Evolutionary conservation across 1,139 yeast species (phyloP), one percentile per base, ranked within the genome.

Genomic region (Scheffersomyces lignicola): DNA sequence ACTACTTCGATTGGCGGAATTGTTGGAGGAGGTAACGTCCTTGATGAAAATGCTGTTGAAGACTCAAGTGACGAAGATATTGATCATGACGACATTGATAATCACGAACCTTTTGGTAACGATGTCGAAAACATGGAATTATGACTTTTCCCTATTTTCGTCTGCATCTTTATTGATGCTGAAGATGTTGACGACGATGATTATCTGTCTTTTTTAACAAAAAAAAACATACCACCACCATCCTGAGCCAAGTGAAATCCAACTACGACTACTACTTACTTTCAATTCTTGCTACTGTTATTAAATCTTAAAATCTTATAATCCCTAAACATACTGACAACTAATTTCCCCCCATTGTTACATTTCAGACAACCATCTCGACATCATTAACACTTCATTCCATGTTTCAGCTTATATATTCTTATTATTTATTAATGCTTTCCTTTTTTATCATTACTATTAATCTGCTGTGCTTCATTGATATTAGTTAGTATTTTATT

Each of bases 61-160:
- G 73, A 42, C 33, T 44, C 71, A 32, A 68, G 65, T 37, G 74
- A 66, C 38, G 40, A 38, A 28, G 45, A 40, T 32, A 44, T 66
- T 32, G 77, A 42, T 23, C 41, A 38, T 20, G 38, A 43, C 22
- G 53, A 49, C 18, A 34, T 29, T 20, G 33, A 23, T 24, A 23
- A 65, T 33, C 76, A 76, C 41, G 73, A 71, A 37, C 87, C 83
- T 31, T 79, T 80, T 56, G 86, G 70, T 9, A 75, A 83, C 11
- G 80, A 78, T 36, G 83, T 26, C 4, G 29, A 26, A n/a, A 31
- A 80, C 51, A 81, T 82, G 88, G 89, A 82, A 50, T 63, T 80
- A 51, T 80, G 49, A 46, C 28, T 17, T 24, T 5, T 24, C 16
- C 8, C 28, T 24, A 5, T 7, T 11, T 8, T 24, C 16, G n/a